A percentile compares a stretch with the other conserved stretches of the same genome.
Conservation (phyloP, 495 filamentous ascomycete species). For the Entonaema liquescens region DNA sequence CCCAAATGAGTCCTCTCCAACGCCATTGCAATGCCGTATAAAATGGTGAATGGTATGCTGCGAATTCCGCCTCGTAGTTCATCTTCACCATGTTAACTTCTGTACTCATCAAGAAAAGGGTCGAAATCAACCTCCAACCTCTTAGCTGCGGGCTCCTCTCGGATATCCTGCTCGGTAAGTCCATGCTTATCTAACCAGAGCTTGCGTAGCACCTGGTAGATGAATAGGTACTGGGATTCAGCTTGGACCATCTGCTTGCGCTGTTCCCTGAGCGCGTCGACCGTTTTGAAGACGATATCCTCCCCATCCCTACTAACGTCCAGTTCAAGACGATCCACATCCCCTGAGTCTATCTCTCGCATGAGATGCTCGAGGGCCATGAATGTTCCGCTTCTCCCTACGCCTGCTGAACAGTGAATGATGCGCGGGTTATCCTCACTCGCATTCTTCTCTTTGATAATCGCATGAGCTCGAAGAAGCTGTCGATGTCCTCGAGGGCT, state of each 20-base stretch:
- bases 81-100: slow-evolving; percentile 26
- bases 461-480: slow-evolving; percentile 80
- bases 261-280: slow-evolving; percentile 86
- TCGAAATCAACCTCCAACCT: slow-evolving; percentile 55
- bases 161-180: slow-evolving; percentile 32
- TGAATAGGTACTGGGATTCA: slow-evolving; percentile 83
- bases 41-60: not conserved
- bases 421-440: slow-evolving; percentile 78
- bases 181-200: slow-evolving; percentile 68
- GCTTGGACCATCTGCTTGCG: slow-evolving; percentile 96
- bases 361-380: slow-evolving; percentile 93
- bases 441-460: slow-evolving; percentile 76
- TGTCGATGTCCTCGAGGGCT: slow-evolving; percentile 76
- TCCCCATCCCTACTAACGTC: slow-evolving; percentile 37
- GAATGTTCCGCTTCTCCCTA: slow-evolving; percentile 93
- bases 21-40: slow-evolving; percentile 14
- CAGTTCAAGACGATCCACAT: slow-evolving; percentile 59
- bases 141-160: slow-evolving; percentile 55
- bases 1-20: slow-evolving; percentile 1
- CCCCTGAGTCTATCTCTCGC: slow-evolving; percentile 78
- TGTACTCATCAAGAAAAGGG: slow-evolving; percentile 41
- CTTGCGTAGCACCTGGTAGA: slow-evolving; percentile 87
- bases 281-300: slow-evolving; percentile 71
- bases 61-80: not conserved
- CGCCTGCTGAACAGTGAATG: slow-evolving; percentile 93